These are phyloP conservation scores for Camelina neglecta DNA, from an alignment of 345 rosid species.

Conservation along the genomic window DNA sequence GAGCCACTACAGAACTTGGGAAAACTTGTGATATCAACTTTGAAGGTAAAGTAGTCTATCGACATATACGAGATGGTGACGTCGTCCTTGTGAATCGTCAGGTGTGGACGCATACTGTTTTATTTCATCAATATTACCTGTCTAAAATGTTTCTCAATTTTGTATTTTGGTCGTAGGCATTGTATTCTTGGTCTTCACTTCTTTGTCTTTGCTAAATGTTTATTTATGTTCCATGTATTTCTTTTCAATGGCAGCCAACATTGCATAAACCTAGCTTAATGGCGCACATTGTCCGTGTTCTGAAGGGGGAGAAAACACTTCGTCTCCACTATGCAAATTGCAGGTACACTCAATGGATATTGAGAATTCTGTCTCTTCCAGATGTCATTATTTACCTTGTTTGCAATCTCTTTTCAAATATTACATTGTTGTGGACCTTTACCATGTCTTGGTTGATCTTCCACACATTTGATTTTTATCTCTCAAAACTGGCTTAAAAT, in stretches of 20 bases:
- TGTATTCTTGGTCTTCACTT: slow-evolving; percentile 2
- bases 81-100: slow-evolving; percentile 94
- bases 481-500: slow-evolving; percentile 19
- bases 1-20: slow-evolving; percentile 64
- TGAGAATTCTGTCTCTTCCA: neutral
- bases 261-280: slow-evolving; percentile 98
- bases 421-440: slow-evolving; percentile 19
- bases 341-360: slow-evolving; percentile 61
- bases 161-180: slow-evolving; percentile 2
- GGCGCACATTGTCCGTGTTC: slow-evolving; percentile 94
- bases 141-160: neutral
- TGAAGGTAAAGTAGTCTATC: slow-evolving; percentile 85
- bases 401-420: neutral
- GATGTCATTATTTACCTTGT: slow-evolving; percentile 17
- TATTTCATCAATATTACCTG: slow-evolving; percentile 10
- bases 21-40: slow-evolving; percentile 61
- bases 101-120: slow-evolving; percentile 52
- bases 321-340: slow-evolving; percentile 99
- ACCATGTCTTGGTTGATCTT: slow-evolving; percentile 13
- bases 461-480: slow-evolving; percentile 12
- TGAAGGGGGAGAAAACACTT: slow-evolving; percentile 92
- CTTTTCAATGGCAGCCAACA: slow-evolving; percentile 76
- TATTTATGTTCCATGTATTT: slow-evolving; percentile 27
- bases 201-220: slow-evolving; percentile 22
- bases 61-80: slow-evolving; percentile 94